Evolutionary conservation across 2,329 filamentous ascomycete species (phyloP), one percentile per base, ranked within the genome.

Genomic region (Colletotrichum spinosum): DNA sequence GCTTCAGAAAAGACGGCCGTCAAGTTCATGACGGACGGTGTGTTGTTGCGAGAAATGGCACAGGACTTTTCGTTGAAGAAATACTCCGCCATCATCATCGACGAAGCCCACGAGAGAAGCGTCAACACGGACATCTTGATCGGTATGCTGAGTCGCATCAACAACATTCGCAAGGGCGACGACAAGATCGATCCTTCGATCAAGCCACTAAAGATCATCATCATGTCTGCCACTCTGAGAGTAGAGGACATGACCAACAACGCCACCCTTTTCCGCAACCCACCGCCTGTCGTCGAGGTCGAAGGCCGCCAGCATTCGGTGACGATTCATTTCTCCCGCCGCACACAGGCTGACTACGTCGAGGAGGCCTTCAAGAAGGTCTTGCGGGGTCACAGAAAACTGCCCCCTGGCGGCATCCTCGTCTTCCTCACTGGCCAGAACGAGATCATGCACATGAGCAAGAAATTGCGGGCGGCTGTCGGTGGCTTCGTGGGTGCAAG

Each of bases 21-120:
- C 76, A 99, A 99, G 76, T 99, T 98, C 80, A 97, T 99, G 94
- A 99, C 96, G 0, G 96, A 99, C 77, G 96, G 96, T 85, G 94
- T 99, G 35, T 82, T 99, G 65, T 85, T 99, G 9, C 90, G 96
- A 61, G 96, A 99, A 77, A 91, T 97, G 58, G 90, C 92, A 1
- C 90, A 96, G 69, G 96, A 99, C 74, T 93, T 98, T 73, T 86
- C 93, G 0, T 80, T 99, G 49, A 88, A 86, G 54, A 97, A 97
- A 71, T 99, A 99, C 77, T 97, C 95, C 0, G 92, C 92, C 12
- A 92, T 99, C 56, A 88, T 99, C 53, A 95, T 99, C 67, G 96
- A 99, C 72, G 96, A 99, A 78, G 96, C 96, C 2, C 96, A 99
- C 80, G 96, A 99, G 77, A 88, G 97, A 72, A 98, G 94, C 72